Evolutionary conservation across 2,329 filamentous ascomycete species (phyloP).

Genomic region (Aspergillus fumigatus): DNA sequence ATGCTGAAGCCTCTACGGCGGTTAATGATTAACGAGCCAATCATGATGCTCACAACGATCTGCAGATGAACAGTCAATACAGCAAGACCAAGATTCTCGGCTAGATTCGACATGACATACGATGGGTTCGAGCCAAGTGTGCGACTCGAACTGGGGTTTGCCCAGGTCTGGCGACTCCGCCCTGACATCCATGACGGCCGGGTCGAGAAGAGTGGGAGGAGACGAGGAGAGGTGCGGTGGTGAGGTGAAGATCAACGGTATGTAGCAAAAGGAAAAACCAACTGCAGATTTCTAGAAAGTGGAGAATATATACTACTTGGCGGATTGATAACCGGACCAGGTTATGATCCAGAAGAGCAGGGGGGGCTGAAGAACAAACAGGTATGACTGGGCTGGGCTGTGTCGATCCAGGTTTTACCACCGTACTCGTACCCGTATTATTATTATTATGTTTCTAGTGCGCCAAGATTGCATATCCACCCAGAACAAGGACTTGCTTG

Average conservation of each 20-base stretch:
- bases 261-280: not conserved
- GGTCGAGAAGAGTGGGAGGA: not conserved
- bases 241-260: not conserved
- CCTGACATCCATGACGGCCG: not conserved
- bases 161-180: conserved; percentile 25
- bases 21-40: conserved; percentile 47
- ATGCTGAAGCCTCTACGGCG: conserved; percentile 44
- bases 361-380: too few relatives aligned
- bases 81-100: not conserved
- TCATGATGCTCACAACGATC: conserved; percentile 50
- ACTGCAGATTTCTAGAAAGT: not conserved
- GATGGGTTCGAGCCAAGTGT: conserved; percentile 33
- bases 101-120: conserved; percentile 22
- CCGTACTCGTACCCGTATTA: not conserved
- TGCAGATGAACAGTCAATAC: conserved; percentile 15
- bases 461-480: not conserved
- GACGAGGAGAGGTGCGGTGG: too few relatives aligned
- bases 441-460: not conserved
- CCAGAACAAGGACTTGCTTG: not conserved
- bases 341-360: not conserved
- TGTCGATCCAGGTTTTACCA: not conserved
- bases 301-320: not conserved
- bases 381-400: not conserved
- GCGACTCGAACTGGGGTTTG: conserved; percentile 33
- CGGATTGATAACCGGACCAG: not conserved